Percentiles rank a stretch among this genome's conserved stretches.
phyloP scores from a whole-genome alignment of 345 rosid genomes.

The Ailanthus altissimus region DNA sequence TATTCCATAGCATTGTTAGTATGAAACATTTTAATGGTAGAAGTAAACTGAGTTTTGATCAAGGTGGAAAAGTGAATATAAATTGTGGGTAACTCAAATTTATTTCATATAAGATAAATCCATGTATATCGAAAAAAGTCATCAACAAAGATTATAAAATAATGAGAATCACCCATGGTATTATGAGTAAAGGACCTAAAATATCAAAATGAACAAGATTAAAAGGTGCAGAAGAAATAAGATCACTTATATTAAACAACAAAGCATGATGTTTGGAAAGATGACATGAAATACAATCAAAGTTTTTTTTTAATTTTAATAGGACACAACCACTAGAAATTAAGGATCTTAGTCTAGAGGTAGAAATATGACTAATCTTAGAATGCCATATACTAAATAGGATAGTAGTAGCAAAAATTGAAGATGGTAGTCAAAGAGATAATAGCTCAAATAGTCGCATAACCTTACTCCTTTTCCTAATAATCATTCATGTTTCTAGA shows the following conservation, averaged over 20 bases:
- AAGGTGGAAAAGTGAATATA: too few relatives aligned
- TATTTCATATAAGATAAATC: not conserved
- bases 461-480: not conserved
- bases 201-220: not conserved
- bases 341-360: not conserved
- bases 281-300: not conserved
- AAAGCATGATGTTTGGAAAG: not conserved
- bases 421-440: too few relatives aligned
- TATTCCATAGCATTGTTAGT: not conserved
- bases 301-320: not conserved
- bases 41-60: too few relatives aligned
- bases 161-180: too few relatives aligned
- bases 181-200: too few relatives aligned
- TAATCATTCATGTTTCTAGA: not conserved
- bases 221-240: not conserved
- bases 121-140: not conserved
- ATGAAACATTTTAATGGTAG: not conserved
- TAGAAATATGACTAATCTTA: not conserved
- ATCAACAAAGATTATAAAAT: not conserved
- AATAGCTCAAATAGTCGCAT: too few relatives aligned
- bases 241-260: not conserved
- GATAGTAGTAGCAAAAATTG: not conserved
- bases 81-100: not conserved
- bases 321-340: not conserved
- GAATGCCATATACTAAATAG: not conserved